Evolutionary conservation across 139 green algal species (phyloP), one percentile per base, ranked within the genome.

Genomic region (Picochlorum sp.): DNA sequence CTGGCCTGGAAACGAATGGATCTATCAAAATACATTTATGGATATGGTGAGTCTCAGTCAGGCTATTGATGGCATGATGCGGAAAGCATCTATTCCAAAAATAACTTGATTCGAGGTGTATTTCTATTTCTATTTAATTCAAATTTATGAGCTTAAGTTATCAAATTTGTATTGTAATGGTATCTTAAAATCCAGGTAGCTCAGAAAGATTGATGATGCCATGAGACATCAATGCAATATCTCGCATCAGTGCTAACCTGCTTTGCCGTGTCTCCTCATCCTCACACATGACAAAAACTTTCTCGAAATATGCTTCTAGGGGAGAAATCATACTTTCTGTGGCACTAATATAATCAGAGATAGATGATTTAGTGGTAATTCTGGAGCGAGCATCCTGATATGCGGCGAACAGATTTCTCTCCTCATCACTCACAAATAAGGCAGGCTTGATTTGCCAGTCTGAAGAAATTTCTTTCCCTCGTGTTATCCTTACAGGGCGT

Each of bases 101-200:
- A 47, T 5, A 18, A 47, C 8, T 47, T 53, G 22, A 31, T 33
- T 29, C n/a, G 18, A 50, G 18, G 20, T 16, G 6, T 31, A 53
- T 31, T 33, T 30, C 22, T 29, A 26, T 22, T 53, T 29, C 20
- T 51, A 18, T 51, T 24, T 26, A 51, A 51, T 28, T 28, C 12
- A 53, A 53, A 33, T 29, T 53, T 53, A 18, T 18, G 28, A 14
- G 20, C 28, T 33, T 29, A 53, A 53, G 28, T 53, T 51, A 24
- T 51, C 18, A 20, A 41, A 41, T 12, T 41, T 41, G 9, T n/a
- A n/a, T n/a, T n/a, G n/a, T n/a, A n/a, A n/a, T n/a, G n/a, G n/a
- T n/a, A n/a, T 33, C 25, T 83, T 57, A 98, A 50, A 97, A 98
- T 18, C 92, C 90, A 14, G 93, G 93, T 47, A 99, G 75, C 67